Percentiles rank a stretch among this genome's conserved stretches.
These are phyloP conservation scores for Trametes cinnabarina DNA, from an alignment of 768 basidiomycete species.

Conservation along the genomic window DNA sequence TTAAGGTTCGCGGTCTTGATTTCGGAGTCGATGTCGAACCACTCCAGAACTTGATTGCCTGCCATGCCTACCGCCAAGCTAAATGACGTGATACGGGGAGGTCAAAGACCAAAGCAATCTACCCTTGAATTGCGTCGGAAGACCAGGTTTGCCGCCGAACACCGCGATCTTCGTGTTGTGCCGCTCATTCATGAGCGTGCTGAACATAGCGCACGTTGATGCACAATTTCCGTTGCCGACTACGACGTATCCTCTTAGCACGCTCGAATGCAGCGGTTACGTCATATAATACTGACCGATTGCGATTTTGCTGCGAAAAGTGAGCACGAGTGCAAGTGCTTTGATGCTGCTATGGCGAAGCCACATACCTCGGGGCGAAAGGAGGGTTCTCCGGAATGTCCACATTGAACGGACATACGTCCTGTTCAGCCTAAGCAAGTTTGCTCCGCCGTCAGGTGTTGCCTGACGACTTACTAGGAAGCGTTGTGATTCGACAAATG, in stretches of 20 bases:
- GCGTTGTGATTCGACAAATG: conserved; percentile 32
- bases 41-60: conserved; percentile 62
- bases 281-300: conserved; percentile 19
- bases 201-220: conserved; percentile 64
- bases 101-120: not conserved
- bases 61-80: conserved; percentile 41
- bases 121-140: conserved; percentile 50
- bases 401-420: conserved; percentile 33
- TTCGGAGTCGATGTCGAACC: conserved; percentile 57
- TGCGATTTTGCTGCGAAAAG: conserved; percentile 22
- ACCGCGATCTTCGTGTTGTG: conserved; percentile 52
- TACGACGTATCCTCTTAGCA: not conserved
- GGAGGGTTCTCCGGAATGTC: conserved; percentile 45
- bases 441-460: not conserved
- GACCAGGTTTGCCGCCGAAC: conserved; percentile 56
- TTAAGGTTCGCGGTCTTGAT: conserved; percentile 49
- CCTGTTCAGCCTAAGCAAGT: conserved; percentile 25
- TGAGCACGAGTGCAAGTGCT: no score
- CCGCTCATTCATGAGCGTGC: conserved; percentile 57
- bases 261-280: no score
- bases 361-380: conserved; percentile 40
- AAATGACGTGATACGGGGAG: not conserved
- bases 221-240: conserved; percentile 43
- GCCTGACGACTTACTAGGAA: conserved; percentile 29
- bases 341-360: not conserved